Percentiles rank a stretch among this genome's conserved stretches.
Conservation (phyloP, 768 basidiomycete genomes). For the Brasilioporus rufonigricans region DNA sequence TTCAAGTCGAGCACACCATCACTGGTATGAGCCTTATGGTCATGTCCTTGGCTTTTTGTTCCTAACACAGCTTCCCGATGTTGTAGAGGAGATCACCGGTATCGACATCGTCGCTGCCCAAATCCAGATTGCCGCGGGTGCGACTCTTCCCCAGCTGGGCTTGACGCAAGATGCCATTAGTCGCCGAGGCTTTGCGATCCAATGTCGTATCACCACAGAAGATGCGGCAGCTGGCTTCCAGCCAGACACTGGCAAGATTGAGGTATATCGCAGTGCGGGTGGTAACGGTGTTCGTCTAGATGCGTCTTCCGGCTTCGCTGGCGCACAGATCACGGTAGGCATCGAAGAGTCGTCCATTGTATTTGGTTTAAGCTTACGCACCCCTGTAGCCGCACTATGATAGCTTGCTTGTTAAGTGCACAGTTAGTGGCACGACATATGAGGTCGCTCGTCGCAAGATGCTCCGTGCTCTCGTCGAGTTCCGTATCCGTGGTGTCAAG, state of each 20-base stretch:
- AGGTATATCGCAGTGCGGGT: constrained; percentile 97
- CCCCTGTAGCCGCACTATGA: constrained; percentile 87
- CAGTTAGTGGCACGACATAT: constrained; percentile 94
- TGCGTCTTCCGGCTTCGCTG: constrained; percentile 95
- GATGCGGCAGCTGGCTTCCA: constrained; percentile 92
- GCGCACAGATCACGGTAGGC: constrained; percentile 94
- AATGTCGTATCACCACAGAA: constrained; percentile 98
- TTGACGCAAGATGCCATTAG: constrained; percentile 94
- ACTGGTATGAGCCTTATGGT: constrained; percentile 59
- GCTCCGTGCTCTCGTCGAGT: constrained; percentile 98
- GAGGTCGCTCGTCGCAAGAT: constrained; percentile 99
- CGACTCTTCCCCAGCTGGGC: constrained; percentile 91
- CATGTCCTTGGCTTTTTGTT: not conserved
- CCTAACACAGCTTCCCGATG: not conserved
- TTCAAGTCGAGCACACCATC: constrained; percentile 99
- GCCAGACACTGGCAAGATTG: constrained; percentile 98
- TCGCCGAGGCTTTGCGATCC: constrained; percentile 96
- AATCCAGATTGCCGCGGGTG: constrained; percentile 99
- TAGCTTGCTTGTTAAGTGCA: constrained; percentile 94
- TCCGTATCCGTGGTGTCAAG: constrained; percentile 99
- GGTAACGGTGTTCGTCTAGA: constrained; percentile 98
- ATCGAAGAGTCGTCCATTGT: not conserved
- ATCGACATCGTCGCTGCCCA: constrained; percentile 99
- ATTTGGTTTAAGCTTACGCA: constrained; percentile 1
- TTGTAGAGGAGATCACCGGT: constrained; percentile 95